phyloP scores from a whole-genome alignment of 202 grass and related monocot species.

The Dendrocalamus latiflorus region DNA sequence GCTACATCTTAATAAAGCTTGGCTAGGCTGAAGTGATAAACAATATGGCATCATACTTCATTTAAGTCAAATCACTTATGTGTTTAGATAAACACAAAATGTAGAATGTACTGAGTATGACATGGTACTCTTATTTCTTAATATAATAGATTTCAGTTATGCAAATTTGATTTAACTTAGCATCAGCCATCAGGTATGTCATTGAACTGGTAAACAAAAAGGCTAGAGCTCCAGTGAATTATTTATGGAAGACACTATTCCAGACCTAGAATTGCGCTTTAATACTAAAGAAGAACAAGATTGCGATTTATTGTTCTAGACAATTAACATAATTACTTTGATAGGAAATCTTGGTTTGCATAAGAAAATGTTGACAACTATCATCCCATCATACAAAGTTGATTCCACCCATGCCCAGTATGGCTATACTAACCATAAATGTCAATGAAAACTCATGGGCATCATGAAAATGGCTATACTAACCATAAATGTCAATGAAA shows the following conservation, averaged over 20 bases:
- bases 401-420: neutral
- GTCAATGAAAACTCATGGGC: slow-evolving; percentile 59
- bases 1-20: neutral
- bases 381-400: neutral
- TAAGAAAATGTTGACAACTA: neutral
- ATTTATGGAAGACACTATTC: neutral
- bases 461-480: slow-evolving; percentile 60
- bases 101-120: neutral
- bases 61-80: neutral
- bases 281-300: neutral
- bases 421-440: slow-evolving; percentile 60
- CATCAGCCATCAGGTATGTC: neutral
- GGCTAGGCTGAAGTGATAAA: neutral
- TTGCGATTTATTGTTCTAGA: neutral
- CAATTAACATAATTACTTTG: neutral
- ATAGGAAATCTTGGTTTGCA: neutral
- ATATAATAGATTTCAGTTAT: neutral
- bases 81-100: neutral
- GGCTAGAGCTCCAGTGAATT: neutral
- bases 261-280: neutral
- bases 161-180: neutral
- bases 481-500: slow-evolving; percentile 84
- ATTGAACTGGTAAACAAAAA: neutral
- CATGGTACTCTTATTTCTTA: neutral
- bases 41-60: neutral